Evolutionary conservation across 2,329 filamentous ascomycete species (phyloP), one percentile per base, ranked within the genome.

Genomic region (Laburnicola sp.): DNA sequence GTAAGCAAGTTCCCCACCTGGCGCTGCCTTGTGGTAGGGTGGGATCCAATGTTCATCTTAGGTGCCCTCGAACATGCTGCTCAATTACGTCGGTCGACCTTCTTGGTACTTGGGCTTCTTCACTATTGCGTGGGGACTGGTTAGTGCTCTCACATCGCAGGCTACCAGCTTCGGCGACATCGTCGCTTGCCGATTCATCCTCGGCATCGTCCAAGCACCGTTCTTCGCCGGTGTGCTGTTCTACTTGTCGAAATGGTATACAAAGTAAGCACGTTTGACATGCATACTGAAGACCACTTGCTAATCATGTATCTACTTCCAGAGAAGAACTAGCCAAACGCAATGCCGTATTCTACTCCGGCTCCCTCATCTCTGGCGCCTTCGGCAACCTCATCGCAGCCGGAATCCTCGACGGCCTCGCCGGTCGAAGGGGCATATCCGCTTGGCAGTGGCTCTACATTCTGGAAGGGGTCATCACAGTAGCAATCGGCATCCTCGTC

Each of bases 61-160:
- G n/a, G 68, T 86, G 0, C 83, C 83, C 0, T 84, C 81, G 0
- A 86, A 85, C 52, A 70, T 85, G 40, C 59, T 82, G 0, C 69
- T 85, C 23, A 58, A 57, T 7, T 83, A 81, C 0, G 71, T 78
- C 1, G 68, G 82, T 11, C 73, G 76, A 3, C 82, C 82, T 1
- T 80, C 80, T 1, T 55, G 80, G 4, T 84, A 83, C 54, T 74
- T 85, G 1, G 74, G 79, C 0, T 63, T 68, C 3, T 76, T 75
- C 2, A 80, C 80, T 64, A 69, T 73, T 4, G 46, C 68, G 2
- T 76, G 74, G 73, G 71, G 71, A n/a, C 50, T 64, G 1, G 66
- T 76, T 11, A 72, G 66, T 2, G 65, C 64, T 1, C 74, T 75
- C 27, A 81, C 80, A 31, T 76, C 79, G 0, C 76, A 75, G 43